Conservation (phyloP, 139 green algal species). For the Nannochloris sp. region DNA sequence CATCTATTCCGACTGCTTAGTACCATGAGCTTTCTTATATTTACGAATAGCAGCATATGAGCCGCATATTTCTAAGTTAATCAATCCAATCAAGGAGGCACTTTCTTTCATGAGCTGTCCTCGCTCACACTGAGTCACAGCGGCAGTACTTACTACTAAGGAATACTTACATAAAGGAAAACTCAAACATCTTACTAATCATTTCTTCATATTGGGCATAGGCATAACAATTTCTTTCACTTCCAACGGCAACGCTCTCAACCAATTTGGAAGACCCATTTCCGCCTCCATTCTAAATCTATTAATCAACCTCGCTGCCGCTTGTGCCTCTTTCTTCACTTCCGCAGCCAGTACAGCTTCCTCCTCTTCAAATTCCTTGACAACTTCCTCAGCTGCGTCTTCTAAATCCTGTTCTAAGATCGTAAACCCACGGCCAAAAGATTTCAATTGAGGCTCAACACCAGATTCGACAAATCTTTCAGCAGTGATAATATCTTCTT, state of each 20-base stretch:
- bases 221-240: conserved; percentile 16
- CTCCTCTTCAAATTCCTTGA: neutral
- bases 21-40: no score
- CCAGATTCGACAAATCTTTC: conserved; percentile 22
- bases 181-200: neutral
- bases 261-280: conserved; percentile 21
- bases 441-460: conserved; percentile 37
- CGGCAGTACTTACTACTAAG: no score
- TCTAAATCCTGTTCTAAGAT: conserved; percentile 32
- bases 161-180: neutral
- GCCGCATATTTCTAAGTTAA: no score
- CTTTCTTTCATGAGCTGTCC: no score
- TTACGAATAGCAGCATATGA: no score
- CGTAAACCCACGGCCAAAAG: conserved; percentile 64
- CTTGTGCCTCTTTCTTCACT: neutral
- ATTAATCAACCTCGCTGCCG: neutral
- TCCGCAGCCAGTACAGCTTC: neutral
- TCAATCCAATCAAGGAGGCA: no score
- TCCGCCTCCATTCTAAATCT: conserved; percentile 18
- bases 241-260: neutral
- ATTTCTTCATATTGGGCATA: conserved; percentile 4
- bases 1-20: no score
- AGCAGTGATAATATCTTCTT: conserved; percentile 18
- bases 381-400: neutral
- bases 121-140: no score